Percentiles rank a stretch among this genome's conserved stretches.
Conservation (phyloP, 2,329 filamentous ascomycete genomes). For the Fusarium sp. region DNA sequence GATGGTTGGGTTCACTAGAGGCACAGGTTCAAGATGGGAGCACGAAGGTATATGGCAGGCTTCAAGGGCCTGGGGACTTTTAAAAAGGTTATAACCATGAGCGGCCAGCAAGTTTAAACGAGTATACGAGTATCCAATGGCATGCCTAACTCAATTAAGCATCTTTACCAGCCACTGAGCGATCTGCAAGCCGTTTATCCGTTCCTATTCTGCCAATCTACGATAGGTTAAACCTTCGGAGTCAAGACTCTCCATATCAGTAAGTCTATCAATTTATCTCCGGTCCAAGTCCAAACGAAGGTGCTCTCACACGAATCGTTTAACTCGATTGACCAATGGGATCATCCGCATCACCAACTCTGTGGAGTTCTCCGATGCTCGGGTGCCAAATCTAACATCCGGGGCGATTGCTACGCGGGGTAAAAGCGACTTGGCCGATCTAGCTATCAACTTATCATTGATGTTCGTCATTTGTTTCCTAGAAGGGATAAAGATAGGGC, state of each 20-base stretch:
- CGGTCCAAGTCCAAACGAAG: not conserved
- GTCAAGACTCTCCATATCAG: not conserved
- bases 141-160: not conserved
- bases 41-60: not conserved
- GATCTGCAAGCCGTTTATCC: not conserved
- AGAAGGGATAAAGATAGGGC: slow-evolving; percentile 2
- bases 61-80: not conserved
- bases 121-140: not conserved
- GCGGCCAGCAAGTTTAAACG: not conserved
- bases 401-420: slow-evolving; percentile 21
- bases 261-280: slow-evolving; percentile 15
- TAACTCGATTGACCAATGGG: slow-evolving; percentile 1
- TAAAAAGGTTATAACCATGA: not conserved
- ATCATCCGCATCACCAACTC: not conserved
- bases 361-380: slow-evolving; percentile 23
- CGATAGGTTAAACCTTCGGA: not conserved
- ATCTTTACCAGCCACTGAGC: not conserved
- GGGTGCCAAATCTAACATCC: slow-evolving; percentile 25
- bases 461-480: not conserved
- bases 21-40: not conserved
- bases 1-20: not conserved
- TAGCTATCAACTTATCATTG: not conserved
- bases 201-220: rapidly evolving
- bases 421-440: slow-evolving; percentile 16
- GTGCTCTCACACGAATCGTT: not conserved